phyloP scores from a whole-genome alignment of 768 basidiomycete species.

The Kwoniella dendrophila region DNA sequence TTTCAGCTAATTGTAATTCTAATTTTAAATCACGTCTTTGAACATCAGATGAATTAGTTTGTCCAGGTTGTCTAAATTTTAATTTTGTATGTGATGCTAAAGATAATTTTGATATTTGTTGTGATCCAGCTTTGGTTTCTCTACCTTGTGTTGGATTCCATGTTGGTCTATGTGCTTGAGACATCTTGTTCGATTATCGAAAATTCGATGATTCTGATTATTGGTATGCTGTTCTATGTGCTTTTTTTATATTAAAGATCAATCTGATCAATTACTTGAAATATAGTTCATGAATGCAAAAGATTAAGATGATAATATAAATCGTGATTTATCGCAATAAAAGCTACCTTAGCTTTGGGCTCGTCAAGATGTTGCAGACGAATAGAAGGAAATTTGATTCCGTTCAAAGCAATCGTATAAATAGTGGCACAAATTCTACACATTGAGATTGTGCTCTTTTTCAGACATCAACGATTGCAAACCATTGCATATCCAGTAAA shows the following conservation, averaged over 20 bases:
- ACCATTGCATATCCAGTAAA: too few species aligned
- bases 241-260: too few species aligned
- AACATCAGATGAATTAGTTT: constrained; percentile 78
- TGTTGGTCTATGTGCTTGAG: constrained; percentile 57
- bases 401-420: neutral
- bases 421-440: neutral
- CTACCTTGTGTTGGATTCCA: constrained; percentile 96
- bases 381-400: constrained; percentile 9
- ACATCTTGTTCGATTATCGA: constrained; percentile 36
- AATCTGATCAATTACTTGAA: too few species aligned
- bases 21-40: constrained; percentile 75
- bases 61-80: constrained; percentile 95
- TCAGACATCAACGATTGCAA: too few species aligned
- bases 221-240: too few species aligned
- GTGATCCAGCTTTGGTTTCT: constrained; percentile 87
- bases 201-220: too few species aligned
- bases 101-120: constrained; percentile 89
- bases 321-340: too few species aligned
- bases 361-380: neutral
- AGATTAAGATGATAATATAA: too few species aligned
- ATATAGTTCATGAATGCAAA: too few species aligned
- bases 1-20: constrained; percentile 81
- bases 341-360: too few species aligned
- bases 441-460: neutral
- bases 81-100: constrained; percentile 96